Conservation (phyloP, 768 basidiomycete genomes). For the Austroboletus eburneus region DNA sequence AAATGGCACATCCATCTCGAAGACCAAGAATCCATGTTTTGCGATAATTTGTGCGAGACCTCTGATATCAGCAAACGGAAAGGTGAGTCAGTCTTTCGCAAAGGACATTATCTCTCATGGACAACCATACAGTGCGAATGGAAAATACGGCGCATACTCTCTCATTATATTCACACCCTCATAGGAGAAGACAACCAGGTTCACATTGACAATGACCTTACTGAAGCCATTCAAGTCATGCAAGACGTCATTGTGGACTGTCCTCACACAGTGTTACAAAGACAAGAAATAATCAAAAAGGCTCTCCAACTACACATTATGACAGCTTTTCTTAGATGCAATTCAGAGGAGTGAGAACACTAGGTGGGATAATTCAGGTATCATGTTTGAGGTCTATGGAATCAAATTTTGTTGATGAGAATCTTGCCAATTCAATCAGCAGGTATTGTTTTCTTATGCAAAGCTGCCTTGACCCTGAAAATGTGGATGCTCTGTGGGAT, state of each 20-base stretch:
- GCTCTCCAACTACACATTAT: constrained; percentile 52
- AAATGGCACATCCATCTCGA: constrained; percentile 75
- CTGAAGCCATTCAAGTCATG: constrained; percentile 72
- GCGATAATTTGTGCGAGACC: constrained; percentile 67
- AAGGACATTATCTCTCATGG: background rate
- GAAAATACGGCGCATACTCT: constrained; percentile 11
- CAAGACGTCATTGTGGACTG: constrained; percentile 81
- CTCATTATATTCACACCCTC: constrained; percentile 12
- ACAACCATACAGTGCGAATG: constrained; percentile 9
- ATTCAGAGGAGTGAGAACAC: constrained; percentile 84
- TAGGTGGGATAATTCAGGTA: constrained; percentile 75
- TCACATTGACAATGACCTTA: constrained; percentile 67
- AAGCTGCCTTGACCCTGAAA: constrained; percentile 80
- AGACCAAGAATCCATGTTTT: constrained; percentile 65
- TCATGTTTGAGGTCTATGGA: constrained; percentile 21
- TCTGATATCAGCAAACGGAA: constrained; percentile 62
- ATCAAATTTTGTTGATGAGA: constrained; percentile 57
- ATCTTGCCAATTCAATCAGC: constrained; percentile 60
- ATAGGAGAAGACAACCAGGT: constrained; percentile 87
- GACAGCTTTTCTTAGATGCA: constrained; percentile 82
- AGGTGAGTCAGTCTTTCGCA: constrained; percentile 25
- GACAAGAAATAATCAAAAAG: constrained; percentile 12
- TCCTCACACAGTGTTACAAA: constrained; percentile 47
- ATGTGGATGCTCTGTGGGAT: constrained; percentile 88
- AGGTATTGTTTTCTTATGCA: constrained; percentile 88